Evolutionary conservation across 345 rosid genomes (phyloP), one percentile per base, ranked within the genome.

Genomic region (Streptanthus diversifolius): DNA sequence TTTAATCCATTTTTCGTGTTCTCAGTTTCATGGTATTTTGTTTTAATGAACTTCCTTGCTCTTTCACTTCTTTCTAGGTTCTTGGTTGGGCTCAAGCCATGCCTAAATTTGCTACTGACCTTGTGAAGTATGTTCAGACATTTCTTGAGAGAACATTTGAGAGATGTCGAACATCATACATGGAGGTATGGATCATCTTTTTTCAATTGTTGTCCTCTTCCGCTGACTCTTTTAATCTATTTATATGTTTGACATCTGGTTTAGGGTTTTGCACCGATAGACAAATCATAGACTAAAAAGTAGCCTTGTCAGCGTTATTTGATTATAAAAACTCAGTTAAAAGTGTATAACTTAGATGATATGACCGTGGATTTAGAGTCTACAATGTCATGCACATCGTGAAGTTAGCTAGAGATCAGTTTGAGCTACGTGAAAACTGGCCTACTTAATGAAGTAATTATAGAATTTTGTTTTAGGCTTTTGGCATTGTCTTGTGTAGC

Each of bases 11-110:
- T 41, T 41, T 45, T 37, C 9, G 10, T 49, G 49, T 25, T 36
- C 57, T 18, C 35, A 65, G 55, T 25, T 4, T 56, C 53, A 63
- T 47, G 60, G 15, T 55, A 55, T 69, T 24, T 35, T 70, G 66
- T 64, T 62, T 36, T 43, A 35, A 68, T 63, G 74, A 25, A 68
- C 17, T 22, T 47, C 13, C 63, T 44, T 58, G 56, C 47, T 73
- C 44, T 57, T 24, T 64, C 53, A 56, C 55, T 49, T 78, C 30
- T 33, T 57, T 77, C 25, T 59, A 95, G 99, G 93, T 95, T 74
- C 87, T 92, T 74, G 97, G 96, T 71, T 95, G 99, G 99, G 99
- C 99, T 75, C 98, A 95, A 85, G 96, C 98, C 56, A 87, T 95
- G 98, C 99, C 99, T 48, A 95, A 91, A 83, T 95, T 95, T 90